These are phyloP conservation scores for Cladosporium sp. DNA, from an alignment of 2,329 filamentous ascomycete species.

Conservation along the genomic window DNA sequence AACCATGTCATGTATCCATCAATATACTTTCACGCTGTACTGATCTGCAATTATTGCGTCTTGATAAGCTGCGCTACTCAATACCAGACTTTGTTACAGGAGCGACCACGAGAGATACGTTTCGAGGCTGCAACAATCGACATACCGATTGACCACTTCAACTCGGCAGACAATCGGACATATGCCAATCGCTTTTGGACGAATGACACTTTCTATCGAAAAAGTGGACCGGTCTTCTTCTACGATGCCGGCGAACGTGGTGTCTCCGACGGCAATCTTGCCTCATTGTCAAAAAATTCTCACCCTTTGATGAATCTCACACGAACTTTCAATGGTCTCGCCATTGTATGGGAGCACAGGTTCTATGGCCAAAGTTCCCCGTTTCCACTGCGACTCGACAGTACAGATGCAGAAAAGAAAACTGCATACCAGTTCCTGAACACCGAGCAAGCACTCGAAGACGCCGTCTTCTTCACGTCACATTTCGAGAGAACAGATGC, in stretches of 20 bases:
- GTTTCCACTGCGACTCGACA: slow-evolving; percentile 16
- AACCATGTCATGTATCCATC: background rate
- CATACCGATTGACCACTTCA: slow-evolving; percentile 30
- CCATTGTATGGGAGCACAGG: slow-evolving; percentile 29
- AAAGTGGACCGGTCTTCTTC: slow-evolving; percentile 28
- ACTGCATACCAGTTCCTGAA: slow-evolving; percentile 29
- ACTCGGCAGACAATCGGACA: slow-evolving; percentile 25
- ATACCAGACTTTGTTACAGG: background rate
- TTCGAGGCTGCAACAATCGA: slow-evolving; percentile 6
- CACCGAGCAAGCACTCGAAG: slow-evolving; percentile 31
- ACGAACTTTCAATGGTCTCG: slow-evolving; percentile 26
- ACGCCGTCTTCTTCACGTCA: slow-evolving; percentile 29
- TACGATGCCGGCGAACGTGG: slow-evolving; percentile 28
- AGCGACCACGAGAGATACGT: background rate
- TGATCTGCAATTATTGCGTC: background rate
- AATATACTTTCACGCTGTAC: background rate
- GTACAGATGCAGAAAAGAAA: slow-evolving; percentile 24
- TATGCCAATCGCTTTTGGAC: slow-evolving; percentile 28
- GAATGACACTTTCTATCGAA: slow-evolving; percentile 25
- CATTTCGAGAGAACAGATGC: slow-evolving; percentile 26
- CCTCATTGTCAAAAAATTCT: background rate
- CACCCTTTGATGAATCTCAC: slow-evolving; percentile 25
- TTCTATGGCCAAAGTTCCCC: slow-evolving; percentile 29
- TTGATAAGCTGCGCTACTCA: background rate
- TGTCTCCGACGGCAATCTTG: background rate